Evolutionary conservation across 306 rosid genomes (phyloP), one percentile per base, ranked within the genome.

Genomic region (Ceratonia siliqua): DNA sequence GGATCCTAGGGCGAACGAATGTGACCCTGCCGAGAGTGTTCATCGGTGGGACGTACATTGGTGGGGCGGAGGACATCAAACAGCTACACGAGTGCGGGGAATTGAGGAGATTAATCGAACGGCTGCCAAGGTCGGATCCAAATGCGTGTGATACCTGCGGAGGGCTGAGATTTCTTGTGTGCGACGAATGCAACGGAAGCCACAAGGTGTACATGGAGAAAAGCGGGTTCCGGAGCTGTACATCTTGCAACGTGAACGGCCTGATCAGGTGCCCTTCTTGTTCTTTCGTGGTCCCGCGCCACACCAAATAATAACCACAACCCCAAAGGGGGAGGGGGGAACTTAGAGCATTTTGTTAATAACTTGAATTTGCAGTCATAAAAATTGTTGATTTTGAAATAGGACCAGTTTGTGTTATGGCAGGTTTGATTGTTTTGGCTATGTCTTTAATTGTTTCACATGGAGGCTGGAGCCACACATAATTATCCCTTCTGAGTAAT

Each of bases 121-220:
- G 77, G 77, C 74, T 92, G 6, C 99, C 99, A 8, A 73, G 36
- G 24, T 72, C 82, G 64, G 61, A 70, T 14, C 32, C 77, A 12
- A 66, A 30, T 14, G 62, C 27, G 0, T 94, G 99, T 72, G 92
- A 75, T 30, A 2, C 14, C 1, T 94, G 99, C 12, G 96, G 90
- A 61, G 99, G 95, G 68, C 35, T 87, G 25, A 83, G 96, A 78
- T 94, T 88, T 32, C 61, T 84, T 1, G 82, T 92, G 42, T 94
- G 98, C 41, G 82, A 83, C 3, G 79, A 72, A 22, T 91, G 99
- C 17, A 72, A 87, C 61, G 99, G 99, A 25, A 94, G 99, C 80
- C 97, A 86, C 42, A 94, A 87, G 79, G 81, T 91, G 6, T 88
- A 79, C 22, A 20, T 6, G 0, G 87, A 79, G 43, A 85, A 87